Evolutionary conservation across 768 basidiomycete species (phyloP).

Genomic region (Mycena venus): DNA sequence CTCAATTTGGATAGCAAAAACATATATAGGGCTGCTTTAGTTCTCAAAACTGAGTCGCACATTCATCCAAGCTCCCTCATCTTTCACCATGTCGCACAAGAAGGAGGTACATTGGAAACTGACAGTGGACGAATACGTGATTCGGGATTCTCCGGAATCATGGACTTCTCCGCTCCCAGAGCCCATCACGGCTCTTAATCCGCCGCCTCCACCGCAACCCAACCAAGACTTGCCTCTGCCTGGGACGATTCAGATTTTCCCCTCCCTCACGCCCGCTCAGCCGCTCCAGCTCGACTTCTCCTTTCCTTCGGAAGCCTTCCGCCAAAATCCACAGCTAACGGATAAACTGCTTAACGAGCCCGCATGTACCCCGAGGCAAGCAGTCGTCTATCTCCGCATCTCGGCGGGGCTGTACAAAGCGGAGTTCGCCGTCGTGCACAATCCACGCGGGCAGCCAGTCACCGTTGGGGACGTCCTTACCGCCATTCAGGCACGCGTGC

Average conservation of each 20-base stretch:
- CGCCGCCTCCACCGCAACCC: background rate
- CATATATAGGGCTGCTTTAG: background rate
- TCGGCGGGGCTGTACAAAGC: background rate
- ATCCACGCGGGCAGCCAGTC: background rate
- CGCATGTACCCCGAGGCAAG: background rate
- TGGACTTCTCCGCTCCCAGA: background rate
- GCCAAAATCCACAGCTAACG: slow-evolving; percentile 10
- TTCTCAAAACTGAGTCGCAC: too few relatives aligned
- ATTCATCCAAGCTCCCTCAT: background rate
- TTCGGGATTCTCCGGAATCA: background rate
- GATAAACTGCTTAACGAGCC: background rate
- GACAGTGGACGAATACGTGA: background rate
- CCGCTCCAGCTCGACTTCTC: slow-evolving; percentile 25
- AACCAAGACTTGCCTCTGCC: background rate
- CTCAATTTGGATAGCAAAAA: background rate
- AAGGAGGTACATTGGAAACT: background rate
- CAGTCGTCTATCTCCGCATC: background rate
- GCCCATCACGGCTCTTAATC: background rate
- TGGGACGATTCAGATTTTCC: background rate
- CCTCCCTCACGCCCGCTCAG: background rate
- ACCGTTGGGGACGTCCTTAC: slow-evolving; percentile 18
- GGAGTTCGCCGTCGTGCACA: background rate
- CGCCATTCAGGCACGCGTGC: background rate
- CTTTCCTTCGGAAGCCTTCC: slow-evolving; percentile 23
- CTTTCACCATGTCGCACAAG: background rate